Base-by-base conservation (phyloP, 2,329 filamentous ascomycete species). In the Epichloe typhina region DNA sequence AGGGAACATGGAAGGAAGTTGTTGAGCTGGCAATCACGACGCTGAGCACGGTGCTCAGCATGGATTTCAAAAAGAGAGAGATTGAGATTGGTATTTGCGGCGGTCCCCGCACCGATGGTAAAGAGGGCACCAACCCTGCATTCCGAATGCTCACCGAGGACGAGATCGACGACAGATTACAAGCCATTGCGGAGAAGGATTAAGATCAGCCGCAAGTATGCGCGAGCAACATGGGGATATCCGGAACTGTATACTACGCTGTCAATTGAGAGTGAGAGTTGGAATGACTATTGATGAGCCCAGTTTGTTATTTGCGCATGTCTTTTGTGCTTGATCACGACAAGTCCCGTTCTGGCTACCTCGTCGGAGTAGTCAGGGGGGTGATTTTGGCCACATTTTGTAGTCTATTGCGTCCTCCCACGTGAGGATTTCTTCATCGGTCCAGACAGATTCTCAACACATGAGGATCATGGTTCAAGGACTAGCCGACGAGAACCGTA, bases 1-100 rank as follows among this genome's bases (percentile, higher is more conserved):
- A 93, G 52, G 93, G 93, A 54, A 83, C 75, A 64, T 98, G 93
- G 93, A 88, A 95, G 70, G 93, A 98, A 54, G 93, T 98, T 46
- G 91, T 98, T 47, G 93, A 98, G 76, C 77, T 97, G 62, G 93
- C 88, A 53, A 98, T 98, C 68, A 87, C 88, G 43, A 91, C 93
- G 7, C 74, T 98, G 68, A 95, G 90, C 79, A 95, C 87, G 37
- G 90, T 98, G 54, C 78, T 98, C 57, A 96, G 91, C 71, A 95
- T 97, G 69, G 93, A 98, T 69, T 98, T 98, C 77, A 98, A 98
- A 81, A 97, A 97, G 78, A 86, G 86, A 61, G 93, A 98, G 76
- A 84, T 98, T 67, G 93, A 98, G 74, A 88, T 98, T 70, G 93
- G 93, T 56, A 90, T 98, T 64, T 93, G 96, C 50, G 93, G 93